Percentiles rank a stretch among this genome's conserved stretches.
These are phyloP conservation scores for Phytophthora rubi DNA, from an alignment of 352 stramenopile genomes.

Conservation along the genomic window DNA sequence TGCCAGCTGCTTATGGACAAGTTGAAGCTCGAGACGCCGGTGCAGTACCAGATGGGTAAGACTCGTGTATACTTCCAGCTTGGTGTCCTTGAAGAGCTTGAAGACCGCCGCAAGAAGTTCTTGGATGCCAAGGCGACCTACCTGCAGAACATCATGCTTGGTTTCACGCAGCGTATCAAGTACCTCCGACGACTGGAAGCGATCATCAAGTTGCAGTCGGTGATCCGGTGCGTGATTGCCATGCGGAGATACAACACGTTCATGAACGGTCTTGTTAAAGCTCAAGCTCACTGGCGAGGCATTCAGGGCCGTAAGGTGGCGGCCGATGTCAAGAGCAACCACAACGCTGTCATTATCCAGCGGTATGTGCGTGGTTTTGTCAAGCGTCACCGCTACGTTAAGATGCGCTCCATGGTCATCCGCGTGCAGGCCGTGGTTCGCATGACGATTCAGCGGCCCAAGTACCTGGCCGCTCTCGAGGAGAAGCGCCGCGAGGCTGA, in stretches of 20 bases:
- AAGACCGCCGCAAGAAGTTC: slow-evolving; percentile 88
- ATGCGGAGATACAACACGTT: slow-evolving; percentile 90
- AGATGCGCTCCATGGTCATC: slow-evolving; percentile 74
- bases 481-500: slow-evolving; percentile 87
- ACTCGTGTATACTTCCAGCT: slow-evolving; percentile 90
- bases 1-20: slow-evolving; percentile 85
- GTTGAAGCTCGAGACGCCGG: slow-evolving; percentile 71
- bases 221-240: slow-evolving; percentile 80
- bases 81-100: slow-evolving; percentile 84
- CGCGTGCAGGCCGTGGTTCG: slow-evolving; percentile 79
- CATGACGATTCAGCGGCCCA: slow-evolving; percentile 84
- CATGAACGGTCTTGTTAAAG: slow-evolving; percentile 60
- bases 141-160: slow-evolving; percentile 81
- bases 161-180: slow-evolving; percentile 77
- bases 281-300: slow-evolving; percentile 76
- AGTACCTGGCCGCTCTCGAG: slow-evolving; percentile 75
- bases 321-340: slow-evolving; percentile 82
- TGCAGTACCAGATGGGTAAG: slow-evolving; percentile 88
- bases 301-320: slow-evolving; percentile 70
- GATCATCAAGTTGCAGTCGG: slow-evolving; percentile 87
- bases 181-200: slow-evolving; percentile 77
- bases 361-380: slow-evolving; percentile 77
- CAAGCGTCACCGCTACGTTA: slow-evolving; percentile 68
- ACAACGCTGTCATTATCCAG: slow-evolving; percentile 86
- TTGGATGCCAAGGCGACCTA: slow-evolving; percentile 81